A percentile compares a stretch with the other conserved stretches of the same genome.
Evolutionary conservation across 495 filamentous ascomycete genomes (phyloP).

Genomic region (Penicillium turbatum): DNA sequence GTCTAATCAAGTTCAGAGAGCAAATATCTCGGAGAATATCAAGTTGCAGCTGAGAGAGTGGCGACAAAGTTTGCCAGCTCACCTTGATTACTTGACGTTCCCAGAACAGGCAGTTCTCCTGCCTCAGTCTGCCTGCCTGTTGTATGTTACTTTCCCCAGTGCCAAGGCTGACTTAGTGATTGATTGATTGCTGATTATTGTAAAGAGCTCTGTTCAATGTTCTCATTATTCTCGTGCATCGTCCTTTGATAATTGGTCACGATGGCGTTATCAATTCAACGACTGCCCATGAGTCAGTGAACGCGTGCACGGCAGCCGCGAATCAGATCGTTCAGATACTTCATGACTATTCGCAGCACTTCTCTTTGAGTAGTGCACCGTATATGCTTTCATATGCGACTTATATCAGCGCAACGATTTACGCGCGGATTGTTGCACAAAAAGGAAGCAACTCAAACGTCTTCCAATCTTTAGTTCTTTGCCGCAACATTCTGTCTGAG

Average conservation of each 20-base stretch:
- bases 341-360: slow-evolving; percentile 25
- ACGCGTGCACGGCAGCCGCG: slow-evolving; percentile 26
- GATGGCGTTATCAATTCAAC: slow-evolving; percentile 6
- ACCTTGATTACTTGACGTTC: slow-evolving; percentile 23
- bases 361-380: slow-evolving; percentile 25
- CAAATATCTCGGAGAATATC: slow-evolving; percentile 19
- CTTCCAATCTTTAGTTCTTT: slow-evolving; percentile 22
- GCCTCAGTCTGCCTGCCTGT: slow-evolving; percentile 22
- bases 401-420: slow-evolving; percentile 34
- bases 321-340: slow-evolving; percentile 32
- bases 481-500: slow-evolving; percentile 16
- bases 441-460: slow-evolving; percentile 20
- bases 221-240: slow-evolving; percentile 28
- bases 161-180: background rate
- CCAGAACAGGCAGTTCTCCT: slow-evolving; percentile 14
- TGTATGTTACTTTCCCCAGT: slow-evolving; percentile 10
- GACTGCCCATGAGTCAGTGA: slow-evolving; percentile 27
- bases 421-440: slow-evolving; percentile 28
- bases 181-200: background rate
- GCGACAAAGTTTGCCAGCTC: slow-evolving; percentile 22
- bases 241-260: slow-evolving; percentile 23
- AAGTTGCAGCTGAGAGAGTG: slow-evolving; percentile 22
- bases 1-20: slow-evolving; percentile 12
- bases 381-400: slow-evolving; percentile 35
- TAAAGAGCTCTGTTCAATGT: slow-evolving; percentile 30